phyloP scores from a whole-genome alignment of 2,329 filamentous ascomycete genomes.

The Cercospora sp. region DNA sequence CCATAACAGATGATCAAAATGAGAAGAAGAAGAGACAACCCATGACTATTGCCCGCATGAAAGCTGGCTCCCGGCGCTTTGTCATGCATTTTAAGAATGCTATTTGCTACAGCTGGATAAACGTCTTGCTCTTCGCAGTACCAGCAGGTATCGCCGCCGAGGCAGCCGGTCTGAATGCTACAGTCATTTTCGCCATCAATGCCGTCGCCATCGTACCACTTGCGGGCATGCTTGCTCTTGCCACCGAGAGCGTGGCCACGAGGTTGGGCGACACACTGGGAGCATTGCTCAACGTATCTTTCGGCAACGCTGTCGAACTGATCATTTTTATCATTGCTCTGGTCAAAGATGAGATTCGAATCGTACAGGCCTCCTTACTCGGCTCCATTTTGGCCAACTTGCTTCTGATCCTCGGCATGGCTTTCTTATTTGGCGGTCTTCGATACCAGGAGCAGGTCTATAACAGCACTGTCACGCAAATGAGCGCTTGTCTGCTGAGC shows the following conservation, averaged over 20 bases:
- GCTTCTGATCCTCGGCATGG: conserved; percentile 87
- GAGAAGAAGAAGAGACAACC: conserved; percentile 43
- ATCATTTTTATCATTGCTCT: conserved; percentile 70
- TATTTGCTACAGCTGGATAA: conserved; percentile 73
- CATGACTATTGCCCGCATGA: conserved; percentile 51
- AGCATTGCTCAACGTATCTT: conserved; percentile 54
- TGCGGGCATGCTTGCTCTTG: conserved; percentile 51
- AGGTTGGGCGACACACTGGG: conserved; percentile 52
- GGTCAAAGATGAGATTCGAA: conserved; percentile 79
- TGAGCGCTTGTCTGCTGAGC: conserved; percentile 90
- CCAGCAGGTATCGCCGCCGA: conserved; percentile 71
- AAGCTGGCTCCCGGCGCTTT: conserved; percentile 53
- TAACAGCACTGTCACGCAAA: conserved; percentile 92
- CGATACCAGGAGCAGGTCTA: conserved; percentile 91
- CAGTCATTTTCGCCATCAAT: conserved; percentile 54
- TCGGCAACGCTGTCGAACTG: conserved; percentile 55
- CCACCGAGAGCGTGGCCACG: conserved; percentile 52
- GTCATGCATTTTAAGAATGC: conserved; percentile 57
- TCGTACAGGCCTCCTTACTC: conserved; percentile 86
- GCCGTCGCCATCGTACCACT: conserved; percentile 54
- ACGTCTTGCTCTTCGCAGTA: conserved; percentile 74
- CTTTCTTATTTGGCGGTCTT: conserved; percentile 81
- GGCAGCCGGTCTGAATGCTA: conserved; percentile 42
- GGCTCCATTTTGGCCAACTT: conserved; percentile 89
- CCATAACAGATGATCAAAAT: conserved; percentile 46